These are phyloP conservation scores for Cymbidium sinense DNA, from an alignment of 106 monocot genomes.

Conservation along the genomic window DNA sequence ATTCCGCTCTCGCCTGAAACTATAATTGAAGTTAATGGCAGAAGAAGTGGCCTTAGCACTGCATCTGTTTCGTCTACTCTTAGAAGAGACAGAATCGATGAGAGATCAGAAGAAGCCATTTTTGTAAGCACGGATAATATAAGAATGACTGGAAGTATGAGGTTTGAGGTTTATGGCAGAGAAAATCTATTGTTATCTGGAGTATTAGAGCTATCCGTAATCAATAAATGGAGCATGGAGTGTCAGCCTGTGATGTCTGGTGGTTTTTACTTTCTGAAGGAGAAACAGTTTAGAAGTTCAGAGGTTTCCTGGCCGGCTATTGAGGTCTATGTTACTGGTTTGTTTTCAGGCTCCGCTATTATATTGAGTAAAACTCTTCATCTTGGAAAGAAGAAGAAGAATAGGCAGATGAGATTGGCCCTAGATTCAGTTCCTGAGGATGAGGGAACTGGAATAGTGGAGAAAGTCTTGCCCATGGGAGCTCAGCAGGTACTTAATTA, in stretches of 20 bases:
- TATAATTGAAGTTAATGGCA: not conserved
- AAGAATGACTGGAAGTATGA: not conserved
- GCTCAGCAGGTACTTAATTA: conserved; percentile 1
- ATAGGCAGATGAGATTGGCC: not conserved
- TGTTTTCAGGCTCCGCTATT: conserved; percentile 2
- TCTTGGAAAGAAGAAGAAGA: not conserved
- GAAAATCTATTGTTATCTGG: conserved; percentile 51
- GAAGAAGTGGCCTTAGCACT: conserved; percentile 10
- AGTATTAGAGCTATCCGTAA: conserved; percentile 28
- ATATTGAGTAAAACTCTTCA: conserved; percentile 5
- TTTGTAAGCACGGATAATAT: conserved; percentile 49
- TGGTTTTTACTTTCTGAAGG: not conserved
- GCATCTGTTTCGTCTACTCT: conserved; percentile 42
- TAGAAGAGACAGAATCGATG: conserved; percentile 56
- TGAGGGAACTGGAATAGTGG: not conserved
- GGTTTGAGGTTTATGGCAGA: conserved; percentile 23
- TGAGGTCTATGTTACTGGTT: conserved; percentile 3
- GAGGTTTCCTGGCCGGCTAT: not conserved
- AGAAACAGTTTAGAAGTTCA: not conserved
- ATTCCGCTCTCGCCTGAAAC: not conserved
- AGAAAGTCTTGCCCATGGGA: not conserved
- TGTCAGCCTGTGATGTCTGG: conserved; percentile 19
- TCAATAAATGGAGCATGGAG: conserved; percentile 46
- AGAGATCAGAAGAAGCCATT: conserved; percentile 49
- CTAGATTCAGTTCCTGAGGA: not conserved